Conservation (phyloP, 495 filamentous ascomycete species). For the Mytilinidion resinicola region DNA sequence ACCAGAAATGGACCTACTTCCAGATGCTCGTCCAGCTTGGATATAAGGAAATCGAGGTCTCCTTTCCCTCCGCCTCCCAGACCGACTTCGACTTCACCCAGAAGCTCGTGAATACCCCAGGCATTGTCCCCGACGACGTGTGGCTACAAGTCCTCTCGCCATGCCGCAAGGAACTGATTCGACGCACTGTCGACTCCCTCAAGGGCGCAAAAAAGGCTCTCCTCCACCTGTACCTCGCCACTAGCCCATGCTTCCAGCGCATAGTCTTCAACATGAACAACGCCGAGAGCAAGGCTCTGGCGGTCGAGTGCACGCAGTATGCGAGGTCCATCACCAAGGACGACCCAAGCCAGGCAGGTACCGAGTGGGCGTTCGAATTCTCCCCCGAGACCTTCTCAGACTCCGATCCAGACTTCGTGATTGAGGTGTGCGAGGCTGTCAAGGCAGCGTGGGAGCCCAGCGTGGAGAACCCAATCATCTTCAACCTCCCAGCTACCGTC, state of each 20-base stretch:
- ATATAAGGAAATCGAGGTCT: slow-evolving; percentile 98
- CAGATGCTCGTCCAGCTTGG: slow-evolving; percentile 88
- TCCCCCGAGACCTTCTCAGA: slow-evolving; percentile 96
- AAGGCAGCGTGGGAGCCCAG: slow-evolving; percentile 92
- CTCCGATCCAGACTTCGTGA: slow-evolving; percentile 73
- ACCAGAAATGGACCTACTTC: slow-evolving; percentile 94
- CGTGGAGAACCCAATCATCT: slow-evolving; percentile 80
- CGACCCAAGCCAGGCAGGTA: slow-evolving; percentile 65
- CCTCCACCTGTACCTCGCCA: slow-evolving; percentile 93
- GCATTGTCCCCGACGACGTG: slow-evolving; percentile 83
- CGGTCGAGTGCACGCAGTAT: slow-evolving; percentile 78
- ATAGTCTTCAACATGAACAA: slow-evolving; percentile 86
- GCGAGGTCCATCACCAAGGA: slow-evolving; percentile 93
- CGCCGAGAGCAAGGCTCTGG: slow-evolving; percentile 73
- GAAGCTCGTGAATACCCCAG: slow-evolving; percentile 79
- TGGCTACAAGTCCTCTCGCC: slow-evolving; percentile 93
- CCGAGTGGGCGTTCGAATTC: slow-evolving; percentile 94
- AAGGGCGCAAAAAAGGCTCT: slow-evolving; percentile 92
- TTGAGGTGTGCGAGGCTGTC: slow-evolving; percentile 86
- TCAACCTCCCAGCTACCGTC: slow-evolving; percentile 95
- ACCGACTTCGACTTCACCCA: slow-evolving; percentile 95
- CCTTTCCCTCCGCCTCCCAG: slow-evolving; percentile 88
- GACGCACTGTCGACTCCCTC: slow-evolving; percentile 81
- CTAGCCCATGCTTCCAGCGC: slow-evolving; percentile 83
- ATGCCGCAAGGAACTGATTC: slow-evolving; percentile 88